These are phyloP conservation scores for Geotrichum carabidarum DNA, from an alignment of 1,139 yeast genomes.

Conservation along the genomic window DNA sequence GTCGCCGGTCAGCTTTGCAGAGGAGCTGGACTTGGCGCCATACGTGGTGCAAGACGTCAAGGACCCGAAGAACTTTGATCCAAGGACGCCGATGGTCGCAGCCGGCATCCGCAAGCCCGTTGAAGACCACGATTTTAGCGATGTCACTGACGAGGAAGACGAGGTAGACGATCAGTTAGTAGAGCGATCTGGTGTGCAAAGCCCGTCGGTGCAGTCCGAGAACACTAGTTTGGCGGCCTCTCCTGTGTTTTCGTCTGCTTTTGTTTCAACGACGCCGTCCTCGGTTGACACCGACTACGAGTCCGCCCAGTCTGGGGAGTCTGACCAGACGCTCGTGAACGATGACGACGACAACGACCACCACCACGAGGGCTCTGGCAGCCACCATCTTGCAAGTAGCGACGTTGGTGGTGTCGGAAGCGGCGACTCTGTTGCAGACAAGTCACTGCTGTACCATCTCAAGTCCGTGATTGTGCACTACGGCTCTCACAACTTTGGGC, in stretches of 20 bases:
- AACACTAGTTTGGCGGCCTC: neutral
- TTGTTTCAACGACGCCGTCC: neutral
- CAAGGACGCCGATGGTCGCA: slow-evolving; percentile 57
- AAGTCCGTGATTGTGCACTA: slow-evolving; percentile 86
- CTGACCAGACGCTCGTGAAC: neutral
- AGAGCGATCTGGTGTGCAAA: neutral
- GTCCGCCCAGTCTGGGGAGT: neutral
- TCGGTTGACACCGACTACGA: neutral
- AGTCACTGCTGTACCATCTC: slow-evolving; percentile 49
- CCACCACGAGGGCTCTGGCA: too few species aligned
- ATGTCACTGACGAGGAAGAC: slow-evolving; percentile 21
- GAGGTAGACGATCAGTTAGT: slow-evolving; percentile 20
- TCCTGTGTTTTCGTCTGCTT: neutral
- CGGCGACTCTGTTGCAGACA: neutral
- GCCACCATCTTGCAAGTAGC: too few species aligned
- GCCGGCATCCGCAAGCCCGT: slow-evolving; percentile 43
- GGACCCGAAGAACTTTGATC: slow-evolving; percentile 63
- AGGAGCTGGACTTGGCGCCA: slow-evolving; percentile 56
- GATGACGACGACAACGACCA: neutral
- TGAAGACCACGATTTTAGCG: slow-evolving; percentile 30
- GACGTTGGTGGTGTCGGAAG: too few species aligned
- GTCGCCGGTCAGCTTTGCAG: slow-evolving; percentile 73
- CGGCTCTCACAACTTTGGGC: slow-evolving; percentile 94
- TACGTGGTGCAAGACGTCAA: slow-evolving; percentile 65
- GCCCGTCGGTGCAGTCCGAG: neutral